Conservation (phyloP, 371 early-diverging fungal genomes). For the Mortierella polycephala region DNA sequence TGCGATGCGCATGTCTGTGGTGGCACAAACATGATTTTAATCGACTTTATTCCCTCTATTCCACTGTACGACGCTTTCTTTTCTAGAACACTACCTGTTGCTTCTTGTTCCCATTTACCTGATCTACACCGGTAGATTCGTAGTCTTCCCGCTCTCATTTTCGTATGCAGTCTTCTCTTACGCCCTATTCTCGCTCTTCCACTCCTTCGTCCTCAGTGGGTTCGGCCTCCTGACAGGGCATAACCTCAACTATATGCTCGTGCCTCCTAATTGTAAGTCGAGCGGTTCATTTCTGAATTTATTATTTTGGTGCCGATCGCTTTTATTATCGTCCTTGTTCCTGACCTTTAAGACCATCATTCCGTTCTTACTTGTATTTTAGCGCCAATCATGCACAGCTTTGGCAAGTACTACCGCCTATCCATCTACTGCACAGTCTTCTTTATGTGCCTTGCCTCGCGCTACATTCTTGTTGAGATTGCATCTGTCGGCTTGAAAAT, state of each 20-base stretch:
- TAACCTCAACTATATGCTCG: slow-evolving; percentile 72
- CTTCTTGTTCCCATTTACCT: slow-evolving; percentile 67
- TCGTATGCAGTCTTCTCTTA: slow-evolving; percentile 67
- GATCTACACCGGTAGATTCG: slow-evolving; percentile 66
- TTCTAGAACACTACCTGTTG: slow-evolving; percentile 69
- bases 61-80: neutral
- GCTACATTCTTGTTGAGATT: slow-evolving; percentile 44
- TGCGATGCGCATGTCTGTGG: neutral
- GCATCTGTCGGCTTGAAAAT: slow-evolving; percentile 33
- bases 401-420: slow-evolving; percentile 49
- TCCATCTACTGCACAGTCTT: slow-evolving; percentile 26
- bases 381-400: slow-evolving; percentile 40
- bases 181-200: slow-evolving; percentile 65
- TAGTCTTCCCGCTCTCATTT: slow-evolving; percentile 64
- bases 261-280: slow-evolving; percentile 60
- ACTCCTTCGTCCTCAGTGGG: slow-evolving; percentile 57
- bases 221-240: slow-evolving; percentile 60
- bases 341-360: no score
- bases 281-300: neutral
- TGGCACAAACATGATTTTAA: neutral
- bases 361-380: neutral
- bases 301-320: neutral
- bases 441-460: slow-evolving; percentile 31
- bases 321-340: neutral
- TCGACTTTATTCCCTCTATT: neutral